Evolutionary conservation across 2,329 filamentous ascomycete species (phyloP).

Genomic region (Aspergillus fructus): DNA sequence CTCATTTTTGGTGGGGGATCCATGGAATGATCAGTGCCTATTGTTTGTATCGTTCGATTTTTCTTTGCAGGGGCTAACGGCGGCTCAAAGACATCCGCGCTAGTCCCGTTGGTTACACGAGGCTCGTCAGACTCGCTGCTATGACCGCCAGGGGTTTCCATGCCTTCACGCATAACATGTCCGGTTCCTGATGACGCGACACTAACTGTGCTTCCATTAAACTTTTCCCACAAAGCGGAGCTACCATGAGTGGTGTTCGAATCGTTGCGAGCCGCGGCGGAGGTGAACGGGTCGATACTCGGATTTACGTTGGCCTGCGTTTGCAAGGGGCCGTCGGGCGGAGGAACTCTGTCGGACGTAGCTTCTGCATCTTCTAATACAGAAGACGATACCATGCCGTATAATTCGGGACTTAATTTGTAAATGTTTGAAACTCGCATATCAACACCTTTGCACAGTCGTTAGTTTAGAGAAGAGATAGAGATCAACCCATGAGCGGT

Average conservation of each 20-base stretch:
- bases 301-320: slow-evolving; percentile 37
- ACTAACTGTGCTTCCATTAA: slow-evolving; percentile 48
- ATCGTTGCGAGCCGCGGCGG: slow-evolving; percentile 34
- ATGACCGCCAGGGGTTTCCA: slow-evolving; percentile 63
- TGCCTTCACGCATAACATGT: slow-evolving; percentile 50
- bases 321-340: slow-evolving; percentile 36
- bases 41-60: slow-evolving; percentile 54
- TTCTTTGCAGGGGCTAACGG: slow-evolving; percentile 48
- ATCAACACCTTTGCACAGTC: slow-evolving; percentile 62
- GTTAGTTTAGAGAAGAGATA: slow-evolving; percentile 5
- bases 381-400: slow-evolving; percentile 47
- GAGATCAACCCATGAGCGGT: neutral
- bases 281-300: slow-evolving; percentile 45
- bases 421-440: slow-evolving; percentile 85
- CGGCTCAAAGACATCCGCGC: slow-evolving; percentile 41
- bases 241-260: slow-evolving; percentile 35
- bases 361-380: slow-evolving; percentile 31
- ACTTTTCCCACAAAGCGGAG: slow-evolving; percentile 50
- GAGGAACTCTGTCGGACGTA: slow-evolving; percentile 31
- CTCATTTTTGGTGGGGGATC: slow-evolving; percentile 67
- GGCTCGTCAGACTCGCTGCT: slow-evolving; percentile 44
- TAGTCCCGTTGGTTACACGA: slow-evolving; percentile 32
- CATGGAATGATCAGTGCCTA: slow-evolving; percentile 50
- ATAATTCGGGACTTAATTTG: slow-evolving; percentile 67
- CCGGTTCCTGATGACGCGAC: slow-evolving; percentile 34